Evolutionary conservation across 371 early-diverging fungal genomes (phyloP).

Genomic region (Zopfochytrium polystomum): DNA sequence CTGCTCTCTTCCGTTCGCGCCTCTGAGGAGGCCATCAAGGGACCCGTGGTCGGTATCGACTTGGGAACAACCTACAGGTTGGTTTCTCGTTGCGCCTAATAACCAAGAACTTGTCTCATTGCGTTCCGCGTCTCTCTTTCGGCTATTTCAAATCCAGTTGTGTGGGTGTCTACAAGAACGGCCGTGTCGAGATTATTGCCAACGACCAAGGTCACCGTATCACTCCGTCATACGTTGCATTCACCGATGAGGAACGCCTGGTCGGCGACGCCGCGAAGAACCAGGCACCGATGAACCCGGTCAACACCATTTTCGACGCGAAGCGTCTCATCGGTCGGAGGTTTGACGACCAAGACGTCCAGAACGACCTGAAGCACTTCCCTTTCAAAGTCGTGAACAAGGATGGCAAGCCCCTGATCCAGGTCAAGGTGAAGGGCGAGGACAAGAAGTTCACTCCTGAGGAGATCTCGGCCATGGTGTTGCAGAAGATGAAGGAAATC

Average conservation of each 20-base stretch:
- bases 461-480: slow-evolving; percentile 63
- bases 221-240: slow-evolving; percentile 87
- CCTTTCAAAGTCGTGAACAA: slow-evolving; percentile 84
- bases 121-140: too few relatives aligned
- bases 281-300: slow-evolving; percentile 75
- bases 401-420: slow-evolving; percentile 75
- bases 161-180: slow-evolving; percentile 57
- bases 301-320: slow-evolving; percentile 89
- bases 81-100: slow-evolving; percentile 1
- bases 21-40: slow-evolving; percentile 11
- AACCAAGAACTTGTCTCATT: background rate
- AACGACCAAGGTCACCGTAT: slow-evolving; percentile 79
- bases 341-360: slow-evolving; percentile 79
- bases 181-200: slow-evolving; percentile 72
- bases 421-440: slow-evolving; percentile 72
- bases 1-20: slow-evolving; percentile 9
- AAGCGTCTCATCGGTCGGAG: slow-evolving; percentile 93
- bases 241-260: slow-evolving; percentile 74
- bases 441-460: slow-evolving; percentile 63
- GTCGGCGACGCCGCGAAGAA: slow-evolving; percentile 90
- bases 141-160: slow-evolving; percentile 30
- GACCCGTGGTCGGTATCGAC: slow-evolving; percentile 56
- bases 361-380: slow-evolving; percentile 85
- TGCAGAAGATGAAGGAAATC: slow-evolving; percentile 53
- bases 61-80: slow-evolving; percentile 73